Base-by-base conservation (phyloP, 108 stramenopile genomes). In the Chaetoceros muelleri region DNA sequence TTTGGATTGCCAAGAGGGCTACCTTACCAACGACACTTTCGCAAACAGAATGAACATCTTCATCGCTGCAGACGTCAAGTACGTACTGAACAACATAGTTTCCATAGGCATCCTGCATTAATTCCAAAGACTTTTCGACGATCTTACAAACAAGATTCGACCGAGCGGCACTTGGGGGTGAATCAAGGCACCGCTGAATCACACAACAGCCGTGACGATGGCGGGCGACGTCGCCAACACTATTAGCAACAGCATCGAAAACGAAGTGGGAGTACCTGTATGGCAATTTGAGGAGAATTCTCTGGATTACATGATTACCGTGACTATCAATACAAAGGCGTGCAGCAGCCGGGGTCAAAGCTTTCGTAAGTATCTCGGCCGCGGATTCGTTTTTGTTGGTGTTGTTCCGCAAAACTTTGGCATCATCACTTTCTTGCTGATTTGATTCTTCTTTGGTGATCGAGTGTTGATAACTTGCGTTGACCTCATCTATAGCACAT, bases 191-290 rank as follows among this genome's bases (percentile, higher is more conserved):
- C 24, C 96, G 79, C 66, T 98, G 97, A 69, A 98, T 93, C 52
- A 96, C 97, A 57, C 97, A 96, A 67, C 96, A 96, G 10, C 97
- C 97, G 68, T 98, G 96, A 51, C 97, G 90, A 73, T 96, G 95
- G 56, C 93, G 89, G 44, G 95, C 93, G 53, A 98, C 95, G 69
- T 95, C 89, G 10, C 93, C 74, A 52, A 89, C 93, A 48, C 83
- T 80, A 25, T 70, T 76, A 19, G 90, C 89, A 51, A 92, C 92
- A 23, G 90, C 90, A 65, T 96, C 95, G 64, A 94, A 97, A 53
- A 97, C 90, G 66, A 96, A 97, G 40, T 70, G 72, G 30, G 87
- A 78, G 64, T 94, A 84, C n/a, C 79, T 75, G 46, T 84, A 82
- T 23, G 90, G 84, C 23, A 98, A 78, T 71, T 94, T 92, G 53